Percentiles rank a stretch among this genome's conserved stretches.
phyloP scores from a whole-genome alignment of 768 basidiomycete genomes.

The Hericium coralloides region DNA sequence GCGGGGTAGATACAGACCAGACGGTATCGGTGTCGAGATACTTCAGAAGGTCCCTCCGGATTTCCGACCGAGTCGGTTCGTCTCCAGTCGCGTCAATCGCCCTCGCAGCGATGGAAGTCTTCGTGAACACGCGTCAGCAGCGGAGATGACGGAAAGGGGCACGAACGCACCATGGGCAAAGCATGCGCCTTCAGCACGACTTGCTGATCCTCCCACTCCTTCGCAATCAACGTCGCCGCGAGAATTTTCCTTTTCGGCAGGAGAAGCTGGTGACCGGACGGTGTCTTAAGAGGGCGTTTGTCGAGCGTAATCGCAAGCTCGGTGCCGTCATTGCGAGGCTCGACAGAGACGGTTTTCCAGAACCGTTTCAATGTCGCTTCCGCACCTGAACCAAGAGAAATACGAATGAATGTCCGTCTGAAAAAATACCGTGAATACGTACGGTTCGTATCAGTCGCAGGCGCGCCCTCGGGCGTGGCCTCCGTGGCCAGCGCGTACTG shows the following conservation, averaged over 20 bases:
- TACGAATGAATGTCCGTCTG: not conserved
- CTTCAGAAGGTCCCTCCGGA: conserved; percentile 59
- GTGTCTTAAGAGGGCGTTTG: conserved; percentile 80
- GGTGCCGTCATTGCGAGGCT: conserved; percentile 37
- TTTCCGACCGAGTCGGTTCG: conserved; percentile 44
- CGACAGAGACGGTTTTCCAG: conserved; percentile 88
- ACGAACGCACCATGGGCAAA: conserved; percentile 69
- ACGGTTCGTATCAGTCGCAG: conserved; percentile 60
- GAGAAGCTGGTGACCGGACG: conserved; percentile 65
- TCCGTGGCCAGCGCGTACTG: not conserved
- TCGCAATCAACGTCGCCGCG: conserved; percentile 77
- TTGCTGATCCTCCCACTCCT: conserved; percentile 95
- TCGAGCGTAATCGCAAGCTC: conserved; percentile 64
- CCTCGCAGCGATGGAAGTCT: conserved; percentile 90
- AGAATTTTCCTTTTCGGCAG: conserved; percentile 64
- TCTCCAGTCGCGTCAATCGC: conserved; percentile 76
- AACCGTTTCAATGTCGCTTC: conserved; percentile 84
- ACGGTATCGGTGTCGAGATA: conserved; percentile 95
- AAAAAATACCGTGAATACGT: conserved; percentile 14
- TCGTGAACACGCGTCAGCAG: conserved; percentile 1
- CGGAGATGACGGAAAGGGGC: not conserved
- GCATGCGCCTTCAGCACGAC: conserved; percentile 82
- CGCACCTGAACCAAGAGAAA: conserved; percentile 45
- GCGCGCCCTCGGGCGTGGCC: conserved; percentile 25
- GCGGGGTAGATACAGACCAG: conserved; percentile 40